Evolutionary conservation across 2,329 filamentous ascomycete species (phyloP).

Genomic region (Pezicula rhizophila): DNA sequence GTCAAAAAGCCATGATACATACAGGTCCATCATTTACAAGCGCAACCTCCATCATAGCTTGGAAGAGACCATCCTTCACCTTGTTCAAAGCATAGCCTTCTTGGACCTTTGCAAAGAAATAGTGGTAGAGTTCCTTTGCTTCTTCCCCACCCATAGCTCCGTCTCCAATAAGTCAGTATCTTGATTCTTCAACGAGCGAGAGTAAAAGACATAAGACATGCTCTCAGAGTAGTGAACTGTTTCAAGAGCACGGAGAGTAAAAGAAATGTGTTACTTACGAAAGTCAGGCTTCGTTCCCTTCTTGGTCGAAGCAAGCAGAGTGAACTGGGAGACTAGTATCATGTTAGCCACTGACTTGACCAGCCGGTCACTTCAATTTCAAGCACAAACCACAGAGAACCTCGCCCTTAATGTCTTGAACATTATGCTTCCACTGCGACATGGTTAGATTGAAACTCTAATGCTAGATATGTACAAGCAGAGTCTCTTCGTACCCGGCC

Average conservation of each 20-base stretch:
- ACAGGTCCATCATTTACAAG: constrained; percentile 80
- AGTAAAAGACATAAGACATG: too few relatives aligned
- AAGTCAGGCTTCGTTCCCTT: constrained; percentile 96
- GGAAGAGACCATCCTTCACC: constrained; percentile 94
- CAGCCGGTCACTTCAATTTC: background rate
- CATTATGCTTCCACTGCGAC: constrained; percentile 78
- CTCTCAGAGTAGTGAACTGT: too few relatives aligned
- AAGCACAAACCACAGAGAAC: constrained; percentile 75
- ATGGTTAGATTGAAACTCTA: constrained; percentile 8
- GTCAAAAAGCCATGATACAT: constrained; percentile 18
- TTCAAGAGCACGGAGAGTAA: too few relatives aligned
- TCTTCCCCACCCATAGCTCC: constrained; percentile 73
- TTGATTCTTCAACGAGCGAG: too few relatives aligned
- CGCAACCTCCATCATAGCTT: constrained; percentile 98
- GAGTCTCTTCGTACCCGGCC: constrained; percentile 18
- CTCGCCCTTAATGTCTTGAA: constrained; percentile 84
- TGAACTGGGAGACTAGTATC: constrained; percentile 84
- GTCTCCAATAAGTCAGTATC: constrained; percentile 30
- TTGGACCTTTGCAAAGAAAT: constrained; percentile 73
- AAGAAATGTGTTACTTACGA: too few relatives aligned
- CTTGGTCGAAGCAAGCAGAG: constrained; percentile 84
- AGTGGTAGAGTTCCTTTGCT: constrained; percentile 74
- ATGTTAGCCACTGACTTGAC: constrained; percentile 2
- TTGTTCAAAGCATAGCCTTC: constrained; percentile 64
- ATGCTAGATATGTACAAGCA: constrained; percentile 1